Evolutionary conservation across 2,329 filamentous ascomycete species (phyloP).

Genomic region (Xylariaceae sp.): DNA sequence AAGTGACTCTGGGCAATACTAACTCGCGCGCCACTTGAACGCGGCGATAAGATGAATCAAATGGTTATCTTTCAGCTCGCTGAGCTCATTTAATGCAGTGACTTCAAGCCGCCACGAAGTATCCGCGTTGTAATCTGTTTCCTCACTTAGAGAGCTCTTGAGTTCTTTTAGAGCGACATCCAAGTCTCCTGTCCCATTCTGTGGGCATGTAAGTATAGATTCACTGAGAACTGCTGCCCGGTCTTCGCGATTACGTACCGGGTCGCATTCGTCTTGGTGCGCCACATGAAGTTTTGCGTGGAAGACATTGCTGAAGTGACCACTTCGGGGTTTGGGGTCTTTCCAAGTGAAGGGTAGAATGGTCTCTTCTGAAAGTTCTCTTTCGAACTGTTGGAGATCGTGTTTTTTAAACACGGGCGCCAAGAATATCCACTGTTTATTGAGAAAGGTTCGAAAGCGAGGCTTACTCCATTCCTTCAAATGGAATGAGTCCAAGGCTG

Average conservation of each 20-base stretch:
- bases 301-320: constrained; percentile 21
- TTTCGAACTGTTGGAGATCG: neutral
- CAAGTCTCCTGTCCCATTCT: neutral
- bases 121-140: constrained; percentile 2
- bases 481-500: constrained; percentile 12
- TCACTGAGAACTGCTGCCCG: neutral
- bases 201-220: neutral
- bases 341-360: constrained; percentile 14
- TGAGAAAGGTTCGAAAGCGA: neutral
- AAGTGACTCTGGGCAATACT: neutral
- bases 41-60: constrained; percentile 20
- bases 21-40: constrained; percentile 9
- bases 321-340: neutral
- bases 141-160: neutral
- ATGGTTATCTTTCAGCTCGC: constrained; percentile 45
- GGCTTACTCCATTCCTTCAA: neutral
- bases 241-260: constrained; percentile 4
- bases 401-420: constrained; percentile 17
- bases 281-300: constrained; percentile 2
- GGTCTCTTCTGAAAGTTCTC: neutral
- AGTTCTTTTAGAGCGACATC: constrained; percentile 12
- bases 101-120: constrained; percentile 4
- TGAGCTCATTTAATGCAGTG: constrained; percentile 7
- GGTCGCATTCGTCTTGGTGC: neutral
- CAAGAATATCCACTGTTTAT: constrained; percentile 12